Evolutionary conservation across 2,329 filamentous ascomycete genomes (phyloP).

Genomic region (Ophiostoma fasciatum): DNA sequence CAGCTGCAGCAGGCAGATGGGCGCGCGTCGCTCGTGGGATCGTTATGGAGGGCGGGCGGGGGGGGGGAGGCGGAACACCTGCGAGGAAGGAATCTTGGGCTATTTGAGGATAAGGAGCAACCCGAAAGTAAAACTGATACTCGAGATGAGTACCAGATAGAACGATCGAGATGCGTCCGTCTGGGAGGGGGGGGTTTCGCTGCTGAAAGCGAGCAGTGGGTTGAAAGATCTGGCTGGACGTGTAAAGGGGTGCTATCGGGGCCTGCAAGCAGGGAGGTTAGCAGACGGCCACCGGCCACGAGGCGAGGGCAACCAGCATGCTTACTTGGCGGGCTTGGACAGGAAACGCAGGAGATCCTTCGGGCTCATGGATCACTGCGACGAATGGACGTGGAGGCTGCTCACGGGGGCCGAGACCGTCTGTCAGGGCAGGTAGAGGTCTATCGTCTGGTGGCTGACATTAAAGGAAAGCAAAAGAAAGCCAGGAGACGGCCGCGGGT

Average conservation of each 20-base stretch:
- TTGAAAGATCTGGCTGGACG: constrained; percentile 14
- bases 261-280: constrained; percentile 24
- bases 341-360: constrained; percentile 85
- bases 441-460: constrained; percentile 2
- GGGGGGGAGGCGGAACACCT: constrained; percentile 69
- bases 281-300: not conserved
- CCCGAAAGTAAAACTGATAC: constrained; percentile 49
- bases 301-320: constrained; percentile 12
- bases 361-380: constrained; percentile 65
- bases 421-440: not conserved
- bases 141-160: constrained; percentile 27
- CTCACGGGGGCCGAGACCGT: constrained; percentile 4
- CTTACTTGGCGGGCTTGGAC: constrained; percentile 87
- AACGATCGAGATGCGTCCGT: constrained; percentile 50
- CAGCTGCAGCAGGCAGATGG: constrained; percentile 49
- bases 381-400: not conserved
- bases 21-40: constrained; percentile 51
- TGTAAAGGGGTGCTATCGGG: constrained; percentile 41
- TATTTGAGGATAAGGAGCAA: constrained; percentile 21
- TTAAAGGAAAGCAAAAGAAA: not conserved
- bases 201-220: constrained; percentile 17
- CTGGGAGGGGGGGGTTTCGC: not conserved
- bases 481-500: not conserved
- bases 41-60: constrained; percentile 88
- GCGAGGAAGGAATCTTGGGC: constrained; percentile 79